Conservation (phyloP, 306 rosid species). For the Rubus parviflorus region DNA sequence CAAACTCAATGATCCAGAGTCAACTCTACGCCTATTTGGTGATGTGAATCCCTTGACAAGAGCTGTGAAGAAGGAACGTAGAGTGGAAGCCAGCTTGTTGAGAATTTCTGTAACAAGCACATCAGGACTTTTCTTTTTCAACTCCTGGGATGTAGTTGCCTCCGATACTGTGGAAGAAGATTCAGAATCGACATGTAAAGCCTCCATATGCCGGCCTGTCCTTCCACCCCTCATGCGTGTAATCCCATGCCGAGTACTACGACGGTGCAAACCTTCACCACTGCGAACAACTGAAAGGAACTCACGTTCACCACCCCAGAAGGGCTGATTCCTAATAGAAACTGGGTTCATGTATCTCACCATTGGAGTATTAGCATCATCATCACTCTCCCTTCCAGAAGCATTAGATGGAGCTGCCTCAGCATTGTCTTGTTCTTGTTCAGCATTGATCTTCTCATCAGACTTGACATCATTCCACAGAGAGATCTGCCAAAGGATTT, state of each 20-base stretch:
- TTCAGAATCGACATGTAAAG: constrained; percentile 74
- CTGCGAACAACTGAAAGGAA: constrained; percentile 88
- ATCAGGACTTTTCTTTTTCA: constrained; percentile 94
- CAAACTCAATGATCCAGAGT: constrained; percentile 73
- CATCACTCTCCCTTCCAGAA: constrained; percentile 91
- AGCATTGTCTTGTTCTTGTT: constrained; percentile 66
- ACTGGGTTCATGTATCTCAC: constrained; percentile 88
- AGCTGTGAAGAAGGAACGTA: constrained; percentile 88
- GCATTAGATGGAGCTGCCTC: constrained; percentile 64
- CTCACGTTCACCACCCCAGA: constrained; percentile 90
- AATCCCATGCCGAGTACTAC: constrained; percentile 68
- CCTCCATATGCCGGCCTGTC: constrained; percentile 75
- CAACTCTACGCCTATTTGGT: constrained; percentile 90
- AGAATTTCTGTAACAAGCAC: constrained; percentile 76
- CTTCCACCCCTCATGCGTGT: constrained; percentile 93
- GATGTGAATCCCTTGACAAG: constrained; percentile 93
- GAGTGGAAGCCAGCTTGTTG: constrained; percentile 76
- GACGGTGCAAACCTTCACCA: constrained; percentile 91
- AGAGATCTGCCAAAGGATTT: constrained; percentile 89
- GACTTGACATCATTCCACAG: constrained; percentile 74
- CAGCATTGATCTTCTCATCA: constrained; percentile 71
- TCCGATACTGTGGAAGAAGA: constrained; percentile 56
- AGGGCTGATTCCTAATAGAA: constrained; percentile 71
- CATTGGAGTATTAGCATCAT: constrained; percentile 72
- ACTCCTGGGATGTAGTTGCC: constrained; percentile 64